A percentile compares a stretch with the other conserved stretches of the same genome.
Evolutionary conservation across 2,329 filamentous ascomycete genomes (phyloP).

Genomic region (Claviceps sorghi): DNA sequence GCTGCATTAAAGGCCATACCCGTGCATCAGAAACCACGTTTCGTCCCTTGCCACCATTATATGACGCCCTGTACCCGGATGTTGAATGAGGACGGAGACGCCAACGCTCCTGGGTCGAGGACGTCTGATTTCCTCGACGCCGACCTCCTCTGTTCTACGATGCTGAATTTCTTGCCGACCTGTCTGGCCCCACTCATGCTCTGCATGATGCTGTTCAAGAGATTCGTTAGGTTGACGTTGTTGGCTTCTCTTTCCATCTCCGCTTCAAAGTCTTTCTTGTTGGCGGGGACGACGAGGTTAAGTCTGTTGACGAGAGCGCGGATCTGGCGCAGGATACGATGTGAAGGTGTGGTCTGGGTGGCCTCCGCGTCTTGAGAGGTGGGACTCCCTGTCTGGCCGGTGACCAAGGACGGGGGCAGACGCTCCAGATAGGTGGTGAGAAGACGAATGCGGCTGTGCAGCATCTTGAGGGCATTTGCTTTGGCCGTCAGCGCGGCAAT

Average conservation of each 20-base stretch:
- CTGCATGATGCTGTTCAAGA: conserved; percentile 63
- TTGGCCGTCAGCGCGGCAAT: conserved; percentile 64
- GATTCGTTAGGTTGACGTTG: conserved; percentile 63
- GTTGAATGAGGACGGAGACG: conserved; percentile 9
- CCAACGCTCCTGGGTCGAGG: conserved; percentile 9
- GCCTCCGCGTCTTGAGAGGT: conserved; percentile 19
- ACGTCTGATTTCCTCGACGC: conserved; percentile 9
- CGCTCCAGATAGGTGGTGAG: conserved; percentile 63
- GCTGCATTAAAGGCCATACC: no score
- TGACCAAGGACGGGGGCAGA: conserved; percentile 51
- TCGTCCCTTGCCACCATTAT: neutral
- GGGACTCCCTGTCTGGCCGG: conserved; percentile 28
- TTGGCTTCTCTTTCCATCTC: conserved; percentile 68
- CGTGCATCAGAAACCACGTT: neutral
- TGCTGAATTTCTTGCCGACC: conserved; percentile 57
- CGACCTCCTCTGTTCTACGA: conserved; percentile 33
- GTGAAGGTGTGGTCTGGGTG: conserved; percentile 35
- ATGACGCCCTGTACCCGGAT: neutral
- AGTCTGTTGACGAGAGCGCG: conserved; percentile 74
- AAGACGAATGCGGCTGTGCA: conserved; percentile 61
- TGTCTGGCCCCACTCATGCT: conserved; percentile 57
- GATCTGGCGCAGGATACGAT: conserved; percentile 72
- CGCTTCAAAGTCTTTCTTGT: conserved; percentile 48
- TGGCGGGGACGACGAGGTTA: conserved; percentile 62
- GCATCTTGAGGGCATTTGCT: conserved; percentile 85